phyloP scores from a whole-genome alignment of 495 filamentous ascomycete genomes.

The Hypoxylon lienhwacheense region DNA sequence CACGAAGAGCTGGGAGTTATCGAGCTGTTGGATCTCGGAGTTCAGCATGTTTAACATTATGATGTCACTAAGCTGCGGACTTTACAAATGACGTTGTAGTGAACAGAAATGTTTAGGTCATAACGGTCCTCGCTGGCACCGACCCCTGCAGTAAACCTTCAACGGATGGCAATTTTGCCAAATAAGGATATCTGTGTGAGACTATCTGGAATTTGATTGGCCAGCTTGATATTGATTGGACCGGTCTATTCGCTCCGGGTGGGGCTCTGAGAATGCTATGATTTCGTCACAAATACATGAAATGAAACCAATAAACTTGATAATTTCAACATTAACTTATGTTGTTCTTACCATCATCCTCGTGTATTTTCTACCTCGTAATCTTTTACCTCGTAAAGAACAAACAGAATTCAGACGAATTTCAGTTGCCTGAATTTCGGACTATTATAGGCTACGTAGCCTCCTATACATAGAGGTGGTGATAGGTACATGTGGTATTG shows the following conservation, averaged over 20 bases:
- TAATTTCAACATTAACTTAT: constrained; percentile 10
- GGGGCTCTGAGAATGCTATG: not conserved
- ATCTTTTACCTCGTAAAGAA: no score
- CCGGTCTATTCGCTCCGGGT: constrained; percentile 24
- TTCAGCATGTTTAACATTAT: no score
- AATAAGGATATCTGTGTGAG: constrained; percentile 16
- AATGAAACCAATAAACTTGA: not conserved
- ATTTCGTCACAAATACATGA: constrained; percentile 23
- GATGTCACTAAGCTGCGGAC: constrained; percentile 12
- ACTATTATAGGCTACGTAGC: not conserved
- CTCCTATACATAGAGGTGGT: not conserved
- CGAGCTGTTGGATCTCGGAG: constrained; percentile 7
- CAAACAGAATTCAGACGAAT: not conserved
- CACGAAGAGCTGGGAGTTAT: not conserved
- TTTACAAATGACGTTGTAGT: constrained; percentile 2
- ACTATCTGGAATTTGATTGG: constrained; percentile 10
- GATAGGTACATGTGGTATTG: no score
- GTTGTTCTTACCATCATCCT: not conserved
- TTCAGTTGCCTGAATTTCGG: not conserved
- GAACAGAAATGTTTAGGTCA: no score
- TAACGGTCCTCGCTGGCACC: constrained; percentile 2
- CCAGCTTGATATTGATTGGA: no score
- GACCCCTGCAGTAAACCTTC: constrained; percentile 19
- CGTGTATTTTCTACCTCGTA: not conserved
- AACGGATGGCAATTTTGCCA: constrained; percentile 11